Evolutionary conservation across 768 basidiomycete species (phyloP), one percentile per base, ranked within the genome.

Genomic region (Hortiboletus campestris): DNA sequence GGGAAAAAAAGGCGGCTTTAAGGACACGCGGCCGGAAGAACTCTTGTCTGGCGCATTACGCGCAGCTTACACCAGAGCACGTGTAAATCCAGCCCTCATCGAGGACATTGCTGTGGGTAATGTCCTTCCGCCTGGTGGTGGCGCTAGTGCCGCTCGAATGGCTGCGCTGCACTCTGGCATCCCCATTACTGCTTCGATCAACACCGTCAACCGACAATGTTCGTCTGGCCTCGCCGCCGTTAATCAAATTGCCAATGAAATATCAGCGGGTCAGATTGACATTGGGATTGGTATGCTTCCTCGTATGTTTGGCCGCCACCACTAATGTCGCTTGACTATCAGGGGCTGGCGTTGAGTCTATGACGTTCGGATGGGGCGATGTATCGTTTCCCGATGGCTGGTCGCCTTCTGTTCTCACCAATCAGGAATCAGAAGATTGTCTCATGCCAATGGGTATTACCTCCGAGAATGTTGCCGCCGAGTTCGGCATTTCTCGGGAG

Each of bases 371-470:
- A 32, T 91, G 78, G 71, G 89, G 88, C 29, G 71, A 82, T 29
- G 72, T 76, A 51, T 77, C 84, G 8, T 72, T 81, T 46, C 79
- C 84, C 10, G 77, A 83, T 49, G 76, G 72, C 48, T 85, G 78
- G 72, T 86, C 88, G 3, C 84, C 89, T 22, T 78, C 80, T 45
- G 77, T 94, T 44, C 78, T 89, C 57, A 63, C 77, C 34, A 84
- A 80, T 72, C 74, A 83, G 62, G 85, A 89, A 61, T 83, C 92
- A 3, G 82, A 82, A 55, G 92, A 94, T 74, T 94, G 91, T 67
- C 78, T 89, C 28, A 76, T 91, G 55, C 91, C 91, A 42, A 93
- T 93, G 91, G 94, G 94, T 35, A 86, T 94, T 76, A 94, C 94
- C 19, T 92, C 89, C n/a, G 93, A 95, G 76, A 94, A 94, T 69